These are phyloP conservation scores for Hyaloscypha finlandica DNA, from an alignment of 495 filamentous ascomycete genomes.

Conservation along the genomic window DNA sequence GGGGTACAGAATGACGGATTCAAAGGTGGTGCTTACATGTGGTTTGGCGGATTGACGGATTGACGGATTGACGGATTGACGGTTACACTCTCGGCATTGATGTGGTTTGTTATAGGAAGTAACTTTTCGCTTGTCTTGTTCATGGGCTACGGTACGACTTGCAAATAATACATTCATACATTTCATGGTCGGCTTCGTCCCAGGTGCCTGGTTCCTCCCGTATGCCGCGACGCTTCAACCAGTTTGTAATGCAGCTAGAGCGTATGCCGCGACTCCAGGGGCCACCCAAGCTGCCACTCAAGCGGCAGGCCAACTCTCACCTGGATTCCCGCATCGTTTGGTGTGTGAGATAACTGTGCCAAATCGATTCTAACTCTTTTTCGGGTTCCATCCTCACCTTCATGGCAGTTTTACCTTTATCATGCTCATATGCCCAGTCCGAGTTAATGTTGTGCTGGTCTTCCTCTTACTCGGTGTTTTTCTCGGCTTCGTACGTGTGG, in stretches of 20 bases:
- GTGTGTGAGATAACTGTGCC: background rate
- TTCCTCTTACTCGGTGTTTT: background rate
- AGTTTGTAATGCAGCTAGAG: background rate
- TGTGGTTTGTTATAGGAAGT: background rate
- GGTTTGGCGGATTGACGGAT: no score
- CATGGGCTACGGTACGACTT: background rate
- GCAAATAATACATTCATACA: background rate
- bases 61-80: no score
- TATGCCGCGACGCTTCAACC: background rate
- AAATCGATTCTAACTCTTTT: background rate
- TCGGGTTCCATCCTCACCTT: background rate
- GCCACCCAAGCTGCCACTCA: background rate
- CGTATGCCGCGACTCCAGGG: background rate
- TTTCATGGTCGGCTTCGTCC: background rate
- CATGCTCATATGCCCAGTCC: background rate
- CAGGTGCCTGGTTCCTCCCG: background rate
- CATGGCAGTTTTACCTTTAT: background rate
- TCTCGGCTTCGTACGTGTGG: background rate
- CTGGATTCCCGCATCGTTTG: background rate
- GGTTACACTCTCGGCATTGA: background rate
- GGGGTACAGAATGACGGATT: background rate
- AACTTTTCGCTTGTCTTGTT: background rate
- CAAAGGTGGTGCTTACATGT: background rate
- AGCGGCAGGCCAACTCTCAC: background rate
- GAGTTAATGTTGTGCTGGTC: background rate